These are phyloP conservation scores for Madurella mycetomatis DNA, from an alignment of 2,329 filamentous ascomycete genomes.

Conservation along the genomic window DNA sequence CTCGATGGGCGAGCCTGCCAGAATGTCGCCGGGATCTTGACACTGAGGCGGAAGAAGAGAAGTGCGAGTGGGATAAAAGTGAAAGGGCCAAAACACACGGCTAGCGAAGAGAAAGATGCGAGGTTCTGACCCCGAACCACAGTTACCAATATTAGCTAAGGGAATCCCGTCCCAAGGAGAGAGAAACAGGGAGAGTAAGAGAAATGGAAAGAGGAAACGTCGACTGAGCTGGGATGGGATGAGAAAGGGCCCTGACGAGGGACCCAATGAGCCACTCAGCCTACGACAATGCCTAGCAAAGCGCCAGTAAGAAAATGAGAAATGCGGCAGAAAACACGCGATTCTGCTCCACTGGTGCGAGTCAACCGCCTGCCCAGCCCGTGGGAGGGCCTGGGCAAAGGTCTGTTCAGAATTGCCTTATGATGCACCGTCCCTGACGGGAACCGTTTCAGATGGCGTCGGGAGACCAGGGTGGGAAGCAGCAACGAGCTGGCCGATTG, in stretches of 20 bases:
- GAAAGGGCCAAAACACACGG: constrained; percentile 3
- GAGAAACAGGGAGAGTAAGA: constrained; percentile 1
- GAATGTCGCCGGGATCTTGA: neutral
- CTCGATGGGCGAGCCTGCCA: neutral
- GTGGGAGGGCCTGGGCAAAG: constrained; percentile 6
- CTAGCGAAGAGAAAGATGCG: constrained; percentile 13
- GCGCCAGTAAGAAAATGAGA: neutral
- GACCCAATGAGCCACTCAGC: constrained; percentile 3
- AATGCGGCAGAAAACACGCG: constrained; percentile 9
- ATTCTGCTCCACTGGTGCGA: constrained; percentile 15
- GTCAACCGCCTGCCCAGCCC: constrained; percentile 18
- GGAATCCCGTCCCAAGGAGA: constrained; percentile 12
- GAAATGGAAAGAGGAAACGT: constrained; percentile 1
- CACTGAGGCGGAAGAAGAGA: constrained; percentile 1
- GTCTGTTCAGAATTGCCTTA: constrained; percentile 12
- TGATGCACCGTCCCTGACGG: constrained; percentile 27
- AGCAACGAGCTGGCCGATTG: constrained; percentile 1
- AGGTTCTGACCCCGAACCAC: constrained; percentile 11
- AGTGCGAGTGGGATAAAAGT: constrained; percentile 5
- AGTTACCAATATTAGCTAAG: constrained; percentile 6
- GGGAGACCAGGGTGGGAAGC: constrained; percentile 22
- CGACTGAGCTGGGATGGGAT: neutral
- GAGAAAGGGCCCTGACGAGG: constrained; percentile 7
- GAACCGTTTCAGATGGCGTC: constrained; percentile 30
- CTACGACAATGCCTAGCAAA: neutral